Conservation (phyloP, 257 asterid genomes). For the Nicotiana attenuata region DNA sequence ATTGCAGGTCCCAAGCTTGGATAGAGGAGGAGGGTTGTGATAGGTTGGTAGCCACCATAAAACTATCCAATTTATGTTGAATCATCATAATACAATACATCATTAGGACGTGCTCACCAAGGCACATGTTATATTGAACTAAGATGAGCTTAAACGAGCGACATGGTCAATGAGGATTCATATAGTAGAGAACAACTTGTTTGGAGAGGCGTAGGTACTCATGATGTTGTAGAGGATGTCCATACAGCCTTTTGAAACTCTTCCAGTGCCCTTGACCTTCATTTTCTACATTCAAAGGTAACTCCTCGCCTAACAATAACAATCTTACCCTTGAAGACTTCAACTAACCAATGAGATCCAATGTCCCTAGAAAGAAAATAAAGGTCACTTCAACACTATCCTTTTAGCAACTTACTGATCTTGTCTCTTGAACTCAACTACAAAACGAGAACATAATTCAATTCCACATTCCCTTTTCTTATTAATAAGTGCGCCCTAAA, state of each 20-base stretch:
- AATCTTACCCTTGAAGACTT: not conserved
- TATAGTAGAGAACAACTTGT: not conserved
- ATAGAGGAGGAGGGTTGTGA: too few relatives aligned
- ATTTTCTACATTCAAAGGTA: not conserved
- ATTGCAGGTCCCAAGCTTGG: not conserved
- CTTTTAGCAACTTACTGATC: not conserved
- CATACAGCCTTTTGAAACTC: not conserved
- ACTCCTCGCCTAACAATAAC: not conserved
- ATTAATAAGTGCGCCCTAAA: not conserved
- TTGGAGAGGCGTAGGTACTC: not conserved
- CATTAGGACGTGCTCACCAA: not conserved
- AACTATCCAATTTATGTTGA: not conserved
- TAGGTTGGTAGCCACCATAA: not conserved
- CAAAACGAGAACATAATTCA: not conserved
- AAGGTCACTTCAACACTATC: not conserved
- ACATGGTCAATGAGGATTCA: not conserved
- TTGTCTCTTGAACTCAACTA: not conserved
- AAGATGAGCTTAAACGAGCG: not conserved
- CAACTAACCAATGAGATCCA: not conserved
- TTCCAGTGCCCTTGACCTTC: not conserved
- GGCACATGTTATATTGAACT: not conserved
- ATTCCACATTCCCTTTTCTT: not conserved
- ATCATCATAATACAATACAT: not conserved
- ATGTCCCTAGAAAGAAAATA: not conserved
- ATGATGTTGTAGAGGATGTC: not conserved